These are phyloP conservation scores for Xanthoconium separans DNA, from an alignment of 1,284 basidiomycete species.

Conservation along the genomic window DNA sequence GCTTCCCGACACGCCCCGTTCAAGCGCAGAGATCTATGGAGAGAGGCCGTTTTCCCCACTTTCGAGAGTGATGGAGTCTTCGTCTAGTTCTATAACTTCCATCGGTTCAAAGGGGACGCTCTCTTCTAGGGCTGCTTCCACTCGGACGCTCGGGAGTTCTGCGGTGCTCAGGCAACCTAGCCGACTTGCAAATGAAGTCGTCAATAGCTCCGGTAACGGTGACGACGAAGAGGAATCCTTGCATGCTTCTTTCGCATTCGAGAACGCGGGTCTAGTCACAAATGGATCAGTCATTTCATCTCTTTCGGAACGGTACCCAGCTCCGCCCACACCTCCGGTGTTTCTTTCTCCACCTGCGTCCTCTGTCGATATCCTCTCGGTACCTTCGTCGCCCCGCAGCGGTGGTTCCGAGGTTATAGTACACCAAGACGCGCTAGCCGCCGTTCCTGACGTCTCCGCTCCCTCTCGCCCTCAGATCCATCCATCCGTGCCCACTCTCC, in stretches of 20 bases:
- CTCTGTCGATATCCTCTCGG: conserved; percentile 19
- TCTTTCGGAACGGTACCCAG: conserved; percentile 34
- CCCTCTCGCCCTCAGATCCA: not conserved
- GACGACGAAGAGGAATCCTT: conserved; percentile 2
- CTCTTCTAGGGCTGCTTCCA: conserved; percentile 17
- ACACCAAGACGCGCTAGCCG: not conserved
- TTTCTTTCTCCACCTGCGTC: conserved; percentile 29
- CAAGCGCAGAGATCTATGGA: conserved; percentile 30
- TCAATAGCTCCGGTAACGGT: not conserved
- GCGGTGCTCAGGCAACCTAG: conserved; percentile 17
- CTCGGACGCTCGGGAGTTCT: conserved; percentile 13
- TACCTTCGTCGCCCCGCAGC: conserved; percentile 27
- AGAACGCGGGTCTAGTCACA: not conserved
- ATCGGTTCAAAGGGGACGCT: conserved; percentile 3
- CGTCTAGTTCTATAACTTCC: conserved; percentile 6
- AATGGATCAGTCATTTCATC: conserved; percentile 24
- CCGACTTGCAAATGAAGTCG: conserved; percentile 21
- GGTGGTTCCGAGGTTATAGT: conserved; percentile 16
- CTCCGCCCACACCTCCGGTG: conserved; percentile 29
- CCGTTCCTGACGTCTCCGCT: not conserved
- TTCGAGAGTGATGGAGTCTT: conserved; percentile 21
- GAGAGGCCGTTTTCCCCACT: conserved; percentile 30
- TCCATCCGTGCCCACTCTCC: conserved; percentile 15
- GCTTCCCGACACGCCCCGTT: conserved; percentile 31
- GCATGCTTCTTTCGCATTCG: not conserved